phyloP scores from a whole-genome alignment of 208 protist species.

The Trypanosoma cruzi region DNA sequence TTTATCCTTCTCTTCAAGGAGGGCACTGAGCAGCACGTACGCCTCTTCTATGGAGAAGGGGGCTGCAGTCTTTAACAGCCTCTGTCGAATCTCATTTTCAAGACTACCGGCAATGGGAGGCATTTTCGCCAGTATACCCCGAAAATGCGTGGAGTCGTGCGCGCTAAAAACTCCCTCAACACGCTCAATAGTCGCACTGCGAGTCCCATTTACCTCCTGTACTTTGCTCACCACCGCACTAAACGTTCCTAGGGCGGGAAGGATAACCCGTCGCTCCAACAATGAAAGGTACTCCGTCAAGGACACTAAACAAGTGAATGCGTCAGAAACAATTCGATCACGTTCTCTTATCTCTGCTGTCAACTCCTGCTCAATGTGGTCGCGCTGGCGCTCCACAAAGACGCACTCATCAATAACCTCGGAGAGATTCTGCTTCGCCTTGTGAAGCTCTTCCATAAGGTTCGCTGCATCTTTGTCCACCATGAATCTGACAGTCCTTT shows the following conservation, averaged over 20 bases:
- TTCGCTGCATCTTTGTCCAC: background rate
- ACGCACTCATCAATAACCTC: conserved; percentile 85
- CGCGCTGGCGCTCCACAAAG: conserved; percentile 66
- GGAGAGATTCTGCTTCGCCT: conserved; percentile 45
- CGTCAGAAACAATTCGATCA: conserved; percentile 22
- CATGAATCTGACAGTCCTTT: background rate
- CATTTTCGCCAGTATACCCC: conserved; percentile 8
- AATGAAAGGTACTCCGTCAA: conserved; percentile 26
- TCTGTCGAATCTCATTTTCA: conserved; percentile 4
- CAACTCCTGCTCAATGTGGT: conserved; percentile 39
- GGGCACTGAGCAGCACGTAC: conserved; percentile 11
- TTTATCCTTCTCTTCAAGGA: conserved; percentile 22
- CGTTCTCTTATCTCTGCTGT: conserved; percentile 32
- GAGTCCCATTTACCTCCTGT: conserved; percentile 1
- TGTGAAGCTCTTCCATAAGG: conserved; percentile 24
- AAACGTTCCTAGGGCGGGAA: conserved; percentile 24
- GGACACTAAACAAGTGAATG: conserved; percentile 24
- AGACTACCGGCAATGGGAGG: background rate
- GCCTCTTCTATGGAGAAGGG: conserved; percentile 28
- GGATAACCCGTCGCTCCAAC: conserved; percentile 22
- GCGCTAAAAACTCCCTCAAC: conserved; percentile 14
- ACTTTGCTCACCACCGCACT: conserved; percentile 10
- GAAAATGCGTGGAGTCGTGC: background rate
- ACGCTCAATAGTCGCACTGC: conserved; percentile 7
- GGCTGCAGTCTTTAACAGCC: background rate